Evolutionary conservation across 768 basidiomycete genomes (phyloP), one percentile per base, ranked within the genome.

Genomic region (Termitomyces sp.): DNA sequence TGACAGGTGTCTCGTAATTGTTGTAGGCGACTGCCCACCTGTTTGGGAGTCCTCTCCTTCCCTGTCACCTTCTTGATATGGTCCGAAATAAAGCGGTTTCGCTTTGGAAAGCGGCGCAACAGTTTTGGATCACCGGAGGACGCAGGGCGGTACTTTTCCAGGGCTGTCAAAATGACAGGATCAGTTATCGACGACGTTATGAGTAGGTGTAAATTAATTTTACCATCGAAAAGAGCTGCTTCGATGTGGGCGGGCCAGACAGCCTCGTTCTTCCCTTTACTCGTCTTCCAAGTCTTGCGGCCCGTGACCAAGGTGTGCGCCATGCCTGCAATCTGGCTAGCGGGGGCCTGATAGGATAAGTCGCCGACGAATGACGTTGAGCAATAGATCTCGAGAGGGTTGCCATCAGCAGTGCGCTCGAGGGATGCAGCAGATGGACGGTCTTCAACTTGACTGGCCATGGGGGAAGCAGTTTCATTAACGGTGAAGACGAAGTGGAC

Each of bases 11-110:
- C 86, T 60, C 85, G 74, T 46, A 88, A 74, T 63, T 88, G 86
- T 64, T 88, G 87, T 43, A 88, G 74, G 45, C 87, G 81, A 65
- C 84, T 86, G 34, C 87, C 86, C 50, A 88, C 86, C 68, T 88
- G 86, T 68, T 88, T 88, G 22, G 86, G 74, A 14, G 87, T 85
- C 63, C 87, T 76, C 26, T 71, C 70, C 62, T 79, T 76, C 7
- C 84, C 83, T 3, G 87, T 88, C 22, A 69, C 70, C 20, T 72
- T 68, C 65, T 77, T 78, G 67, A 88, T 86, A 68, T 84, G 79
- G 58, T 86, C 78, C 47, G 87, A 82, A 63, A 88, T 85, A 69
- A 79, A 85, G 40, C 80, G 80, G 71, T 88, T 88, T 52, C 87
- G 81, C 68, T 79, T 83, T 16, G 87, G 87, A 68, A 85, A 86